Conservation (phyloP, 768 basidiomycete genomes). For the Russula sp. region DNA sequence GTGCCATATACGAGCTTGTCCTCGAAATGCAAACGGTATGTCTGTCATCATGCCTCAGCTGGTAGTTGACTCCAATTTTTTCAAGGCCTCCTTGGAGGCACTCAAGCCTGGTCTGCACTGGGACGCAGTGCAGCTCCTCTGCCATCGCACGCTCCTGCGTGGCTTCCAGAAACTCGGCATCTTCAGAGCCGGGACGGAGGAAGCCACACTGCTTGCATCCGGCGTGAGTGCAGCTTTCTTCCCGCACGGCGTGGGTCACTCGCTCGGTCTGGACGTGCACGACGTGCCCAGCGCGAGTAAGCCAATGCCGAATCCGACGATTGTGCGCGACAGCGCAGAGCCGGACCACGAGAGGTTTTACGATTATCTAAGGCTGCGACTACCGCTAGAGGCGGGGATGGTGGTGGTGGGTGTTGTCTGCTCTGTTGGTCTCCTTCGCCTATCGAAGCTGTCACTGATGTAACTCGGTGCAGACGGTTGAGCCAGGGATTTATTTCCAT, state of each 20-base stretch:
- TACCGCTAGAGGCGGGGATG: constrained; percentile 72
- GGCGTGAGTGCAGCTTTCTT: constrained; percentile 85
- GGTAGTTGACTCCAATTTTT: neutral
- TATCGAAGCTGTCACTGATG: neutral
- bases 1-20: constrained; percentile 81
- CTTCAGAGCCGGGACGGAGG: constrained; percentile 63
- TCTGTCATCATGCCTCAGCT: neutral
- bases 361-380: constrained; percentile 69
- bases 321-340: constrained; percentile 30
- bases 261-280: constrained; percentile 90
- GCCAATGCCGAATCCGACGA: constrained; percentile 52
- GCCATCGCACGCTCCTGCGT: constrained; percentile 74
- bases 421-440: neutral
- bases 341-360: constrained; percentile 60
- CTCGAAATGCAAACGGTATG: constrained; percentile 82
- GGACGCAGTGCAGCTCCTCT: constrained; percentile 81
- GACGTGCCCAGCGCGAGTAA: constrained; percentile 83
- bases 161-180: constrained; percentile 83
- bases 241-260: constrained; percentile 91
- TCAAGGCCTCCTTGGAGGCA: constrained; percentile 60
- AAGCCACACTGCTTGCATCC: constrained; percentile 64
- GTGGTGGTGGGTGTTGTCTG: constrained; percentile 58
- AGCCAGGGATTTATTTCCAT: constrained; percentile 87
- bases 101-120: constrained; percentile 80
- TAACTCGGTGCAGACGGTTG: constrained; percentile 58